phyloP scores from a whole-genome alignment of 495 filamentous ascomycete species.

The Aspergillus diversus region DNA sequence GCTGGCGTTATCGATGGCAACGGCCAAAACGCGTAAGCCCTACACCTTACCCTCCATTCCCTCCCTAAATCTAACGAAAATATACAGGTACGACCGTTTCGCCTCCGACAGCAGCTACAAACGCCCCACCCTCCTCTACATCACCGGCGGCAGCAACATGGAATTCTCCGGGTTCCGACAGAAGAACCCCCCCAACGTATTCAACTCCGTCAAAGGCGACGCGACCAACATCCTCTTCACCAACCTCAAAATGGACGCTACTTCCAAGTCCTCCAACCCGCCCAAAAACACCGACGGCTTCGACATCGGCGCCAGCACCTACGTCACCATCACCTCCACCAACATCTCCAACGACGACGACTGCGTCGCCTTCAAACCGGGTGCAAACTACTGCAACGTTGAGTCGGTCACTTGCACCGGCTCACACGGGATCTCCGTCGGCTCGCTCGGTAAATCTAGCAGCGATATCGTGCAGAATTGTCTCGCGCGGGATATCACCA shows the following conservation, averaged over 20 bases:
- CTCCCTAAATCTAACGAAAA: not conserved
- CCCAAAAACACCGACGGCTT: conserved; percentile 51
- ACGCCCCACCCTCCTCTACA: conserved; percentile 47
- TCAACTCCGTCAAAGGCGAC: conserved; percentile 42
- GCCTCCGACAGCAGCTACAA: conserved; percentile 38
- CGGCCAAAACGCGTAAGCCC: conserved; percentile 36
- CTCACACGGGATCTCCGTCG: conserved; percentile 47
- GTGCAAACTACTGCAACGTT: conserved; percentile 42
- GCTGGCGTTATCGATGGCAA: conserved; percentile 50
- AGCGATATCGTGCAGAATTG: conserved; percentile 44
- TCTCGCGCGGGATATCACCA: conserved; percentile 40
- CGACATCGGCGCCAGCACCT: conserved; percentile 45
- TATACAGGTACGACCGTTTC: conserved; percentile 40
- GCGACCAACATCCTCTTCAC: conserved; percentile 36
- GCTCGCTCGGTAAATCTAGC: conserved; percentile 35
- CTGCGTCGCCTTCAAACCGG: conserved; percentile 52
- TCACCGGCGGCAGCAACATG: conserved; percentile 40
- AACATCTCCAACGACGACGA: conserved; percentile 50
- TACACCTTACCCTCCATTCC: not conserved
- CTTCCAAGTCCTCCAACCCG: conserved; percentile 38
- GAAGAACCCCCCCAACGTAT: conserved; percentile 50
- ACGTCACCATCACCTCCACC: conserved; percentile 38
- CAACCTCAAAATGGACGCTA: conserved; percentile 38
- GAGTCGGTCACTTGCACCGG: conserved; percentile 43
- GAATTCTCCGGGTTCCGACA: conserved; percentile 35